A percentile compares a stretch with the other conserved stretches of the same genome.
These are phyloP conservation scores for Hypoxylon sp. DNA, from an alignment of 2,329 filamentous ascomycete genomes.

Conservation along the genomic window DNA sequence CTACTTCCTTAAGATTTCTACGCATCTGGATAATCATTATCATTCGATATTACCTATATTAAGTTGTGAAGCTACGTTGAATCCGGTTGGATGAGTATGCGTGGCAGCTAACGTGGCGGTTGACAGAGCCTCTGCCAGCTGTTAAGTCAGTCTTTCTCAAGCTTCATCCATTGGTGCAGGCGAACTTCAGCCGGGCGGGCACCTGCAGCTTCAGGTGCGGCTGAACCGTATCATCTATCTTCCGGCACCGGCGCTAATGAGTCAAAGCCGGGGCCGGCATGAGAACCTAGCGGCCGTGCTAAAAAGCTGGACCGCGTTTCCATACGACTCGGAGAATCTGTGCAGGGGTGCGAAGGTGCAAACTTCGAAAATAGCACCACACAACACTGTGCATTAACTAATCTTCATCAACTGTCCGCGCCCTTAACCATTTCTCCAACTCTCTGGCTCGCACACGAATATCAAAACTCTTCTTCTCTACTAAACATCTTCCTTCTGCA, in stretches of 20 bases:
- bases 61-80: too few relatives aligned
- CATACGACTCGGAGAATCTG: not conserved
- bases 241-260: constrained; percentile 15
- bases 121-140: too few relatives aligned
- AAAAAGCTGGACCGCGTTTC: constrained; percentile 34
- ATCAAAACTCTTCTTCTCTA: not conserved
- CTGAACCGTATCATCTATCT: constrained; percentile 28
- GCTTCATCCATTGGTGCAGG: too few relatives aligned
- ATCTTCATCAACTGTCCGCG: constrained; percentile 4
- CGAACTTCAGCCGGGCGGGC: too few relatives aligned
- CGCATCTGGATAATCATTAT: too few relatives aligned
- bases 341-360: constrained; percentile 32
- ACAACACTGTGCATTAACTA: constrained; percentile 2
- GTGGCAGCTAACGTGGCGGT: too few relatives aligned
- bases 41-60: too few relatives aligned
- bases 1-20: too few relatives aligned
- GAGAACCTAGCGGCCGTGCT: too few relatives aligned
- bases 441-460: not conserved
- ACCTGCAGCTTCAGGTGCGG: constrained; percentile 4
- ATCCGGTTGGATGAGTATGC: too few relatives aligned
- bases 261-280: constrained; percentile 8
- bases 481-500: not conserved
- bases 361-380: constrained; percentile 30
- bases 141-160: too few relatives aligned
- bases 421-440: not conserved